Percentiles rank a stretch among this genome's conserved stretches.
These are phyloP conservation scores for Volvox carteri DNA, from an alignment of 163 green algal genomes.

Conservation along the genomic window DNA sequence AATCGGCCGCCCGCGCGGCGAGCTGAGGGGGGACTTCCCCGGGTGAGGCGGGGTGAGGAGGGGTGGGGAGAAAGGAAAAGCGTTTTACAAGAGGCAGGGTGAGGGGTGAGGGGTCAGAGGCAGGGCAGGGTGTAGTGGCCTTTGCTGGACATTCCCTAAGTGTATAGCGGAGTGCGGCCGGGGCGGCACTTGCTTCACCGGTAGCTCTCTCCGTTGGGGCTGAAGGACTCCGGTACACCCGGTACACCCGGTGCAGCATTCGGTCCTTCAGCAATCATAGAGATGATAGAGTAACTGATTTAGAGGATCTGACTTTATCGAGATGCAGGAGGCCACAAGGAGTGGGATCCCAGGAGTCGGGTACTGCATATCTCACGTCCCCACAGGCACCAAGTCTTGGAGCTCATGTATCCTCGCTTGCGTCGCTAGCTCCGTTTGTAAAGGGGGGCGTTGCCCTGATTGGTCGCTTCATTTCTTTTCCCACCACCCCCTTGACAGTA, in stretches of 20 bases:
- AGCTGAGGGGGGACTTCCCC: slow-evolving; percentile 12
- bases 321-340: too few species aligned
- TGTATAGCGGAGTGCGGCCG: background rate
- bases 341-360: too few species aligned
- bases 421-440: background rate
- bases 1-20: background rate
- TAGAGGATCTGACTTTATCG: too few species aligned
- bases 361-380: background rate
- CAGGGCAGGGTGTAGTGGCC: background rate
- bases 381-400: background rate
- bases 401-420: background rate
- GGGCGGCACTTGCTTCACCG: background rate
- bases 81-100: background rate
- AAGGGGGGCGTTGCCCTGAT: too few species aligned
- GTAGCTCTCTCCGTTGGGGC: background rate
- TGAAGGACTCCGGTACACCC: background rate
- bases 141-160: background rate
- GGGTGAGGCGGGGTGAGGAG: slow-evolving; percentile 16
- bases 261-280: too few species aligned
- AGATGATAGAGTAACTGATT: too few species aligned
- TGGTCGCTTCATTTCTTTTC: too few species aligned
- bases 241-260: too few species aligned
- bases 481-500: too few species aligned
- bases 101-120: too few species aligned
- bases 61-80: background rate